Conservation (phyloP, 1,139 yeast species). For the Protomyces lactucae-debilis region DNA sequence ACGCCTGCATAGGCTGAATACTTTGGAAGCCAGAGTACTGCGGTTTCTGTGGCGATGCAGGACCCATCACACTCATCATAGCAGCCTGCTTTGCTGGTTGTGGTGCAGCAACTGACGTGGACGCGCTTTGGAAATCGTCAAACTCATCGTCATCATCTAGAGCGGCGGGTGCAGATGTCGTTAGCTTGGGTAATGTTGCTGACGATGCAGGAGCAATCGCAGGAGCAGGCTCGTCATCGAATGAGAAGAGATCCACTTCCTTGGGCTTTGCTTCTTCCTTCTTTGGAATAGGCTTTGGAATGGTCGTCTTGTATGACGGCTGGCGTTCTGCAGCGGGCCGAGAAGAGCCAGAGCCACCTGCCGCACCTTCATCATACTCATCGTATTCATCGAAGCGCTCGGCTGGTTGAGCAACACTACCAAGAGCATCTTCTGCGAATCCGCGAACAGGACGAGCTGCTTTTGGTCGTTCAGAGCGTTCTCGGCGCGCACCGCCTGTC, state of each 20-base stretch:
- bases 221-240: conserved; percentile 55
- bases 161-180: conserved; percentile 32
- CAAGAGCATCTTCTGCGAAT: conserved; percentile 27
- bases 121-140: conserved; percentile 87
- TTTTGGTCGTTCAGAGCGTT: neutral
- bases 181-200: conserved; percentile 34
- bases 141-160: conserved; percentile 65
- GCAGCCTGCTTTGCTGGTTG: conserved; percentile 19
- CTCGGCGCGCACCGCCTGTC: conserved; percentile 4
- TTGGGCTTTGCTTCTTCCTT: conserved; percentile 38
- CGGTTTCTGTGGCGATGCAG: conserved; percentile 25
- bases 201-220: conserved; percentile 35
- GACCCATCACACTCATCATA: conserved; percentile 24
- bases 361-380: conserved; percentile 40
- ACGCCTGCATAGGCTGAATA: neutral
- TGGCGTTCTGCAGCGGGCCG: neutral
- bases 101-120: conserved; percentile 36
- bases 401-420: conserved; percentile 34
- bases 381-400: conserved; percentile 70
- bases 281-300: conserved; percentile 30
- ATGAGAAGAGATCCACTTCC: conserved; percentile 53
- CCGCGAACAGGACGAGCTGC: conserved; percentile 29
- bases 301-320: conserved; percentile 9
- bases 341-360: conserved; percentile 35
- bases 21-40: neutral